Base-by-base conservation (phyloP, 1,284 basidiomycete species). In the Sporisorium iseilematis-ciliati region DNA sequence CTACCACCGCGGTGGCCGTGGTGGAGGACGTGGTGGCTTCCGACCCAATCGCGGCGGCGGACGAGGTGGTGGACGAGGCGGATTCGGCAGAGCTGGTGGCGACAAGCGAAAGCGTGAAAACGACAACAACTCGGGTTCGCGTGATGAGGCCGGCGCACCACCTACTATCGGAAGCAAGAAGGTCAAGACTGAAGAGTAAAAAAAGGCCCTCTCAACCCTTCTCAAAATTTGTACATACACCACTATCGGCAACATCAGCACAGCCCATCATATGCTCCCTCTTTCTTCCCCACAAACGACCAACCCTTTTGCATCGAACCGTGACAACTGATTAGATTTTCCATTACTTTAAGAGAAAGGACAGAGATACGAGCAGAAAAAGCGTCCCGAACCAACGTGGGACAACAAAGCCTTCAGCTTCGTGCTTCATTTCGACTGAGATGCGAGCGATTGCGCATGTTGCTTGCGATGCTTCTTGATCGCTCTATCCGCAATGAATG, bases 1-100 rank as follows among this genome's bases (percentile, higher is more conserved):
- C 29, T 75, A 81, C 38, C 67, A 79, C 25, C 73, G 77, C 16
- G 74, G 85, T 20, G 85, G 86, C 29, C 79, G 87, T 23, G 61
- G 87, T 23, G 61, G 85, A 38, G 82, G 85, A 35, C 79, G 86
- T 21, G 79, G 86, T 38, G 82, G 86, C 1, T 38, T 38, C 35
- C 35, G 35, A 38, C 35, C 35, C 35, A 38, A 38, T 14, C 72
- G 85, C n/a, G 82, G 85, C 26, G 80, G 85, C 26, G 80, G 86
- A 16, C 68, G 84, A 42, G 69, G 81, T 11, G 73, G 82, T 20
- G 75, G 81, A 26, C 57, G 86, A 10, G 85, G 85, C 51, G 79
- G 76, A 18, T 61, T 73, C 31, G 77, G 82, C 53, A 60, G 83
- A 16, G 50, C 53, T 10, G 68, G 70, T 45, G 69, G 67, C 50